Evolutionary conservation across 2,329 filamentous ascomycete genomes (phyloP).

Genomic region (Aspergillus felis): DNA sequence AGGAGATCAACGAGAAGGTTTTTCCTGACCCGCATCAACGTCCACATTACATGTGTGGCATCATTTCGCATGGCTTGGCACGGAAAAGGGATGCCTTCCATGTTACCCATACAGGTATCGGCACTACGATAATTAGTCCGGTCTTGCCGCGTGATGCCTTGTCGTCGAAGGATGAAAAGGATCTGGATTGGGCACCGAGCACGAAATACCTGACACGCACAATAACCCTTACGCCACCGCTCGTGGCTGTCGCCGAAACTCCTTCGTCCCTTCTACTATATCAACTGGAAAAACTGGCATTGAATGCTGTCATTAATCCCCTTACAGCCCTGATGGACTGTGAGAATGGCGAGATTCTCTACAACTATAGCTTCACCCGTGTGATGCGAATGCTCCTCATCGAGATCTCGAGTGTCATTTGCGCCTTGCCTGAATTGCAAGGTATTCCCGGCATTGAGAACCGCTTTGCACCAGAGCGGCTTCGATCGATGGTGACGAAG

Average conservation of each 20-base stretch:
- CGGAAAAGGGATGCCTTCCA: slow-evolving; percentile 45
- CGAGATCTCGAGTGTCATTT: slow-evolving; percentile 71
- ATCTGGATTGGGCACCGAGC: slow-evolving; percentile 31
- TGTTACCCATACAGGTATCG: slow-evolving; percentile 56
- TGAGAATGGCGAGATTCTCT: slow-evolving; percentile 66
- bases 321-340: slow-evolving; percentile 75
- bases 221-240: slow-evolving; percentile 58
- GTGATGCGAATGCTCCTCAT: slow-evolving; percentile 67
- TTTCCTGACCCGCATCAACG: slow-evolving; percentile 64
- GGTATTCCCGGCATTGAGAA: slow-evolving; percentile 56
- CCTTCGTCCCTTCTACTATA: slow-evolving; percentile 62
- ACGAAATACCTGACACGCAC: slow-evolving; percentile 62
- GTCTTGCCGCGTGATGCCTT: slow-evolving; percentile 30
- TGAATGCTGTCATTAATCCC: slow-evolving; percentile 74
- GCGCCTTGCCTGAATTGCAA: slow-evolving; percentile 68
- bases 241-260: slow-evolving; percentile 58
- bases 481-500: slow-evolving; percentile 57
- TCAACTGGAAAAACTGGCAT: slow-evolving; percentile 75
- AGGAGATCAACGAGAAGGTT: slow-evolving; percentile 66
- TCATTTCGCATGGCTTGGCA: slow-evolving; percentile 58
- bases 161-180: slow-evolving; percentile 18
- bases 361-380: slow-evolving; percentile 61
- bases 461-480: slow-evolving; percentile 58
- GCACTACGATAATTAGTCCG: slow-evolving; percentile 55
- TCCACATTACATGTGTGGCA: slow-evolving; percentile 73